Conservation (phyloP, 2,329 filamentous ascomycete genomes). For the Fusarium sp. region DNA sequence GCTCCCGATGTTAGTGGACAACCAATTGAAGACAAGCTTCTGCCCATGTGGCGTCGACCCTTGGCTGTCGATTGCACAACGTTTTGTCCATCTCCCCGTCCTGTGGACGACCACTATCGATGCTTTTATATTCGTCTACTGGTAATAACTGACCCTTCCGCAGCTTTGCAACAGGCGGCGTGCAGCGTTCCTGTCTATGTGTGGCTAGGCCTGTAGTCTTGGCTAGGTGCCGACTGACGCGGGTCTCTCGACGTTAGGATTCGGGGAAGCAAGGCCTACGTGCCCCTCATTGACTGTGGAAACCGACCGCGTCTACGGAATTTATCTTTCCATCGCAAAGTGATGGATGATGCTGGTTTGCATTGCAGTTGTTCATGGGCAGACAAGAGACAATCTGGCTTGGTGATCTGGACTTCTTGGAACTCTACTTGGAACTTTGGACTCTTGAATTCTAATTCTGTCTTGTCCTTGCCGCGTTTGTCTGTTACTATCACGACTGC, state of each 20-base stretch:
- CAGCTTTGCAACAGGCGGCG: constrained; percentile 29
- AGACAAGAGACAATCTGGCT: constrained; percentile 29
- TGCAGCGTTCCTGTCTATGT: constrained; percentile 35
- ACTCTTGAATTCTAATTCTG: constrained; percentile 10
- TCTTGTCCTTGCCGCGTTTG: constrained; percentile 9
- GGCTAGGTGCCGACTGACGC: constrained; percentile 8
- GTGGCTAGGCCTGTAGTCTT: constrained; percentile 29
- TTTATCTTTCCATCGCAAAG: constrained; percentile 11
- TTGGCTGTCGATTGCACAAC: constrained; percentile 41
- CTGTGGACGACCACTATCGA: constrained; percentile 14
- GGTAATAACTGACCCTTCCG: constrained; percentile 19
- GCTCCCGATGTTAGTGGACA: constrained; percentile 48
- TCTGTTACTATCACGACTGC: constrained; percentile 6
- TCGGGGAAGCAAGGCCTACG: constrained; percentile 21
- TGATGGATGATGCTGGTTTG: constrained; percentile 36
- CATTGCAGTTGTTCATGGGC: constrained; percentile 26
- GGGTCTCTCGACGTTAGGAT: constrained; percentile 13
- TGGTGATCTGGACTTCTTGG: constrained; percentile 12
- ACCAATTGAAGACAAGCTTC: constrained; percentile 44
- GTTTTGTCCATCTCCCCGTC: constrained; percentile 11
- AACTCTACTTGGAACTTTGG: constrained; percentile 12
- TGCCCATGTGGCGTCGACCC: constrained; percentile 44
- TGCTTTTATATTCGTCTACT: constrained; percentile 2
- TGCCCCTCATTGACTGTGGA: constrained; percentile 30
- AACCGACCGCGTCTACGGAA: constrained; percentile 21